Percentiles rank a stretch among this genome's conserved stretches.
These are phyloP conservation scores for Mycocentrospora acerina DNA, from an alignment of 2,329 filamentous ascomycete genomes.

Conservation along the genomic window DNA sequence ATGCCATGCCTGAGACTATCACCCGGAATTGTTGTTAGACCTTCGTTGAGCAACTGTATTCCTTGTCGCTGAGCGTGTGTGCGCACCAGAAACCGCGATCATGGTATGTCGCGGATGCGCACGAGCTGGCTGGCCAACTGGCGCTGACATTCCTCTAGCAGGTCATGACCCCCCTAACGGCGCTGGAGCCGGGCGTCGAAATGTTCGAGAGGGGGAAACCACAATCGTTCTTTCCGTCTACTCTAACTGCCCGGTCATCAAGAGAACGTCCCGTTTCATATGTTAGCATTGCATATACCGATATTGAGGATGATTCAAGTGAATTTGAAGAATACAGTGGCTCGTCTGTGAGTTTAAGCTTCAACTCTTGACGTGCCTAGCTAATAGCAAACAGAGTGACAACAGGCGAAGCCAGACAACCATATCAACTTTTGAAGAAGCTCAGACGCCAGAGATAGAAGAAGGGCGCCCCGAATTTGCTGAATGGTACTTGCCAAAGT, in stretches of 20 bases:
- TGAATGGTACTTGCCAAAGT: conserved; percentile 61
- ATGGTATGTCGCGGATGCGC: conserved; percentile 34
- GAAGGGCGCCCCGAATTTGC: conserved; percentile 65
- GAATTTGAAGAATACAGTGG: conserved; percentile 54
- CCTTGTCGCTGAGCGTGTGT: conserved; percentile 19
- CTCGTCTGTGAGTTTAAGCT: conserved; percentile 62
- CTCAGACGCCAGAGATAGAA: conserved; percentile 67
- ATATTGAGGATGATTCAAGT: conserved; percentile 62
- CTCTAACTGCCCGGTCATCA: conserved; percentile 37
- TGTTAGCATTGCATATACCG: conserved; percentile 77
- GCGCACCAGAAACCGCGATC: conserved; percentile 27
- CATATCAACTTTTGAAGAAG: conserved; percentile 82
- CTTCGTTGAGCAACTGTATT: conserved; percentile 14
- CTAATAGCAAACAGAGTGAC: conserved; percentile 52
- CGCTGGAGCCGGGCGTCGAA: conserved; percentile 46
- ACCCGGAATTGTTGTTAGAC: conserved; percentile 25
- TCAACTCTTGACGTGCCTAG: conserved; percentile 7
- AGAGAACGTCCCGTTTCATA: conserved; percentile 65
- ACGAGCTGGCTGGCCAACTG: conserved; percentile 10
- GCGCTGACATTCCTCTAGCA: conserved; percentile 37
- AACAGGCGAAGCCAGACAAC: conserved; percentile 76
- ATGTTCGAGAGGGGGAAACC: conserved; percentile 53
- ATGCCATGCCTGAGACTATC: conserved; percentile 34
- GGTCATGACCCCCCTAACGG: conserved; percentile 49
- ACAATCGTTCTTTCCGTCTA: conserved; percentile 61